Evolutionary conservation across 768 basidiomycete species (phyloP), one percentile per base, ranked within the genome.

Genomic region (Suillus ampliporus): DNA sequence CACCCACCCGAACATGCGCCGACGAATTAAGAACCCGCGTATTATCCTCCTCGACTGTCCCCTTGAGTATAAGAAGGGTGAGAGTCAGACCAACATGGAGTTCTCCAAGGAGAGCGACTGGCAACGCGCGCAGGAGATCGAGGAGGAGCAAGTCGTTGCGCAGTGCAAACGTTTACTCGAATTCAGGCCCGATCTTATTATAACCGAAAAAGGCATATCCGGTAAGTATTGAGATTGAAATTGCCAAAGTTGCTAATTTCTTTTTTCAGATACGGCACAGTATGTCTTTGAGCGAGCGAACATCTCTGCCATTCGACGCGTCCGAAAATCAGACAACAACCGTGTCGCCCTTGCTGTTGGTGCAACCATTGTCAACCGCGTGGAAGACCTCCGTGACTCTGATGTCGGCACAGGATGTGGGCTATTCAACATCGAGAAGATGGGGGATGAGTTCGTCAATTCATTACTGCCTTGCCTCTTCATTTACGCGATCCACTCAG

Each of bases 261-360:
- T n/a, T n/a, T n/a, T n/a, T 44, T 6, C 63, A 95, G 97, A 99
- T 70, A 88, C 94, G 54, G 97, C 97, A 0, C 97, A 99, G 69
- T 91, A 96, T 68, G 85, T 95, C 71, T 86, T 99, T 62, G 85
- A 87, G 70, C 92, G 92, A 70, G 84, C 91, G 67, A 91, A 94
- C 71, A 87, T 99, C 62, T 91, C 95, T n/a, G 92, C 94, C 35
- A 84, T 99, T 64, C 92, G 97, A 46, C 91, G 97, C n/a, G 95
- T 99, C 11, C 90, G 97, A 73, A 99, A 99, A 77, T 95, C 95
- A 4, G 97, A 99, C 77, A 98, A 99, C 82, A 99, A 99, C 78
- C 92, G 97, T 50, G 92, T 99, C 66, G 97, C 97, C 0, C 89
- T 97, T 28, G 96, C 95, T 1, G 89, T 93, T 43, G 95, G 95